Percentiles rank a stretch among this genome's conserved stretches.
phyloP scores from a whole-genome alignment of 73 alveolate species.

The Paraurostyla sp. region DNA sequence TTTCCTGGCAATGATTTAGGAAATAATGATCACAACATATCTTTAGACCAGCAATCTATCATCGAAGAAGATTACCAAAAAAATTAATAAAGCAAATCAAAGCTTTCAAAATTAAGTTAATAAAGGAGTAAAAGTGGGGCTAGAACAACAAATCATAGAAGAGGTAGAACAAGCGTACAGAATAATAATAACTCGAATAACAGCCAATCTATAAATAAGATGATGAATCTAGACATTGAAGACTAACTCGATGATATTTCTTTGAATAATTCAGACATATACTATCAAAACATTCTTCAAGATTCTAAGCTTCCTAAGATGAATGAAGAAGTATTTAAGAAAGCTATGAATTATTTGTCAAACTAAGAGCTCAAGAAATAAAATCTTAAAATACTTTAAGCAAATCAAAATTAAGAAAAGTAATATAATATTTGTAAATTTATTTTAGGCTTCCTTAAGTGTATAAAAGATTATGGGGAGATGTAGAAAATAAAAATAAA shows the following conservation, averaged over 20 bases:
- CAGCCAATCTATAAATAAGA: too few relatives aligned
- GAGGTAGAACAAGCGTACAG: neutral
- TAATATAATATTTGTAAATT: neutral
- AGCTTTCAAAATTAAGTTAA: neutral
- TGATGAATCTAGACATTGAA: neutral
- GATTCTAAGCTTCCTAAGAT: neutral
- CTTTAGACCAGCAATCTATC: neutral
- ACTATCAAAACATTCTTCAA: neutral
- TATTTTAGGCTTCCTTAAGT: constrained; percentile 21
- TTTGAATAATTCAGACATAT: constrained; percentile 29
- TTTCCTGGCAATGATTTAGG: neutral
- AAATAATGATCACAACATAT: neutral
- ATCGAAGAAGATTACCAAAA: neutral
- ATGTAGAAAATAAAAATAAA: constrained; percentile 21
- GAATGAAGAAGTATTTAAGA: constrained; percentile 21
- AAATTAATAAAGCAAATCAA: neutral
- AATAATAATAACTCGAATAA: too few relatives aligned
- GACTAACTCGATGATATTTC: constrained; percentile 18
- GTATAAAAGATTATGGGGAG: constrained; percentile 50
- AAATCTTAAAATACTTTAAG: neutral
- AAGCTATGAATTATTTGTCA: constrained; percentile 5
- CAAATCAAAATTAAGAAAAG: neutral
- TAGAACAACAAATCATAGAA: neutral
- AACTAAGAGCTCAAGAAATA: neutral
- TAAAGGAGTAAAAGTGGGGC: too few relatives aligned